A percentile compares a stretch with the other conserved stretches of the same genome.
Evolutionary conservation across 1,139 yeast species (phyloP).

Genomic region (Diutina rugosa): DNA sequence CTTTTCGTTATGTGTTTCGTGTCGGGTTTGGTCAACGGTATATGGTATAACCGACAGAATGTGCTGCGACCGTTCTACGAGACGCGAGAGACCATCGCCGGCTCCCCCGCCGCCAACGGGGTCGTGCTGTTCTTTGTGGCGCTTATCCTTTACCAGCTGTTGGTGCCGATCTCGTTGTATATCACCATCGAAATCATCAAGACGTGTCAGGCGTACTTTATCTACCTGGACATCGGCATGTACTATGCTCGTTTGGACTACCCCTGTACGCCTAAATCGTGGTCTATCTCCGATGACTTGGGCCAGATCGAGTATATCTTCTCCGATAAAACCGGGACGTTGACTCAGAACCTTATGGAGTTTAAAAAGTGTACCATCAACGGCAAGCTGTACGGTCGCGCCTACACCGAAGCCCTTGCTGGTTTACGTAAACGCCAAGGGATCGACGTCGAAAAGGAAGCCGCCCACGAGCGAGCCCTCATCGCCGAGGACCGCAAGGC

Average conservation of each 20-base stretch:
- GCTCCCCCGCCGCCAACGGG: constrained; percentile 38
- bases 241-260: constrained; percentile 39
- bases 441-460: constrained; percentile 37
- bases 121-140: constrained; percentile 28
- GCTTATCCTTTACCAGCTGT: constrained; percentile 40
- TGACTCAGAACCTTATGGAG: constrained; percentile 51
- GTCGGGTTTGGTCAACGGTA: constrained; percentile 40
- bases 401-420: constrained; percentile 49
- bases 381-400: constrained; percentile 42
- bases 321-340: constrained; percentile 51
- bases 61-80: constrained; percentile 33
- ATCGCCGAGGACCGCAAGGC: constrained; percentile 23
- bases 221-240: constrained; percentile 20
- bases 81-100: constrained; percentile 34
- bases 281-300: constrained; percentile 52
- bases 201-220: constrained; percentile 45
- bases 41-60: constrained; percentile 22
- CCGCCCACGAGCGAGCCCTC: constrained; percentile 21
- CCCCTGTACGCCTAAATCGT: constrained; percentile 49
- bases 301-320: constrained; percentile 55
- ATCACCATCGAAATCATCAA: constrained; percentile 49
- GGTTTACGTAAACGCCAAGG: constrained; percentile 47
- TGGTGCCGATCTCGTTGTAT: constrained; percentile 48
- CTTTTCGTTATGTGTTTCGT: constrained; percentile 37
- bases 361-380: constrained; percentile 46